Evolutionary conservation across 192 early-diverging fungal genomes (phyloP).

Genomic region (Gaertneriomyces semiglobifer): DNA sequence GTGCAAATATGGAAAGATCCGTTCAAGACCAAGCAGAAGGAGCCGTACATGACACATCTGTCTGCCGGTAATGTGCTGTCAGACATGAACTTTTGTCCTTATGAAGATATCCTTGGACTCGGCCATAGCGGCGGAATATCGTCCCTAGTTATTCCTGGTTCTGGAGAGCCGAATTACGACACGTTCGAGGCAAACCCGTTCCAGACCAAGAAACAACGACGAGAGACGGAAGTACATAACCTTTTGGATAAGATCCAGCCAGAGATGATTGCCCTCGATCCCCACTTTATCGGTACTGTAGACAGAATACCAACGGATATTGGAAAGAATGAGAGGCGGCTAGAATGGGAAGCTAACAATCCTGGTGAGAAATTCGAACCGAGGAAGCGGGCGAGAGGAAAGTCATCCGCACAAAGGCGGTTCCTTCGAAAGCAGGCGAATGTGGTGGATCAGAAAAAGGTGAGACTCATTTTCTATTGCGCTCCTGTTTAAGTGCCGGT

Average conservation of each 20-base stretch:
- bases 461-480: slow-evolving; percentile 27
- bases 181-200: slow-evolving; percentile 86
- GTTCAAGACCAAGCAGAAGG: slow-evolving; percentile 64
- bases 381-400: slow-evolving; percentile 61
- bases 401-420: slow-evolving; percentile 71
- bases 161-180: slow-evolving; percentile 99
- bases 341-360: slow-evolving; percentile 57
- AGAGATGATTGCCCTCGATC: slow-evolving; percentile 87
- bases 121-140: slow-evolving; percentile 76
- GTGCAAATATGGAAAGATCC: slow-evolving; percentile 85
- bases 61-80: slow-evolving; percentile 51
- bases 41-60: slow-evolving; percentile 86
- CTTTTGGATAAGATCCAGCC: slow-evolving; percentile 93
- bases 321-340: slow-evolving; percentile 52
- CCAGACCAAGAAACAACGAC: slow-evolving; percentile 84
- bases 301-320: slow-evolving; percentile 66
- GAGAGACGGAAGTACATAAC: slow-evolving; percentile 80
- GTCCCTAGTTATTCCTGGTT: slow-evolving; percentile 78
- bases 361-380: slow-evolving; percentile 53
- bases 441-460: slow-evolving; percentile 71
- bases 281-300: slow-evolving; percentile 73
- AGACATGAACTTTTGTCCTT: slow-evolving; percentile 79
- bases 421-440: slow-evolving; percentile 77
- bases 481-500: too few species aligned
- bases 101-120: slow-evolving; percentile 89